Base-by-base conservation (phyloP, 2,329 filamentous ascomycete genomes). In the Furcasterigmium sp. region DNA sequence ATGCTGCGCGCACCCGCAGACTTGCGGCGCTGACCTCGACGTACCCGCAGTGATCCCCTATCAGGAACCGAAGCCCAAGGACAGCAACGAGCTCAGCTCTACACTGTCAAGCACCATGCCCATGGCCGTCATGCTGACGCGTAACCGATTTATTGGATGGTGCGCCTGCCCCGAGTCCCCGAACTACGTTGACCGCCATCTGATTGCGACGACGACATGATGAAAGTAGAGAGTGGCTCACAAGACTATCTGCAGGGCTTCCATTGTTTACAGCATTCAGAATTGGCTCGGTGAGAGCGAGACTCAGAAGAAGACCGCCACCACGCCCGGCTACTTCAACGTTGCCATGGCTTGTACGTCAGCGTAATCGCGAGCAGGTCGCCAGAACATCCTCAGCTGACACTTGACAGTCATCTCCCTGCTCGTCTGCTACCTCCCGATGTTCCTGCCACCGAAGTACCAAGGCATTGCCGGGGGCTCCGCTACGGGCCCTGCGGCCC, bases 51-150 rank as follows among this genome's bases (percentile, higher is more conserved):
- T 91, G 61, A 87, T 96, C 55, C 91, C 91, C 47, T 96, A 93
- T 65, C 81, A 88, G 65, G 85, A 85, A 55, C 88, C 89, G 35
- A 71, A 75, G 39, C 72, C 79, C 55, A 81, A 83, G 56, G 76
- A 79, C 17, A 56, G 71, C 49, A 70, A 77, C 51, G 90, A 95
- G 59, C 78, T 95, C 64, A 73, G 80, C 42, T 84, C 85, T 65
- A 88, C 75, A 21, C 58, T 84, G 43, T 71, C 76, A 21, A 91
- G 84, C 59, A 94, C 91, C 28, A 73, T 97, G 59, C 91, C 91
- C 46, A 96, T 96, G 91, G 90, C 88, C 46, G 91, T 91, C 51
- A 94, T 95, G 76, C 93, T 95, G 62, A 93, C 86, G 55, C 79
- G 90, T 53, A 95, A 95, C 70, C 86, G 87, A 76, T 93, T 79